phyloP scores from a whole-genome alignment of 2,329 filamentous ascomycete genomes.

The Neonectria magnoliae region DNA sequence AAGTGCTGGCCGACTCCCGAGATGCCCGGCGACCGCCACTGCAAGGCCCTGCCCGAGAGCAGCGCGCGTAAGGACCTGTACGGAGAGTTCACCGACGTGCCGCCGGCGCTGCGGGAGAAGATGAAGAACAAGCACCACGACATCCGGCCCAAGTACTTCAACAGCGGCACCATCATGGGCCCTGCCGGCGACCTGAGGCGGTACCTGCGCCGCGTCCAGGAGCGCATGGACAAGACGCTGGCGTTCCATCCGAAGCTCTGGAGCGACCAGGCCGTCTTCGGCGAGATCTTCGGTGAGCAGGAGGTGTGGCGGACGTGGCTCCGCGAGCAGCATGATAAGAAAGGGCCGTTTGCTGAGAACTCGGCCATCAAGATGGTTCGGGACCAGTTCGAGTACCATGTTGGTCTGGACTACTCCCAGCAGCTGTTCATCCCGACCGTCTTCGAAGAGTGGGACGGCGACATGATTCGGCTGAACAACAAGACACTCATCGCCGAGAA shows the following conservation, averaged over 20 bases:
- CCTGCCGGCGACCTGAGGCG: slow-evolving; percentile 35
- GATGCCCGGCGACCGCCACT: slow-evolving; percentile 27
- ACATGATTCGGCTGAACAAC: slow-evolving; percentile 28
- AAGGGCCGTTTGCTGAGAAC: background rate
- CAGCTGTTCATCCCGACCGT: slow-evolving; percentile 33
- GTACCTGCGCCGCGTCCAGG: slow-evolving; percentile 35
- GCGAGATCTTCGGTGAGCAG: slow-evolving; percentile 42
- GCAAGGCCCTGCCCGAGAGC: slow-evolving; percentile 32
- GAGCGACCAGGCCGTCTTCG: slow-evolving; percentile 44
- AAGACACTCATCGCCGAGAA: slow-evolving; percentile 11
- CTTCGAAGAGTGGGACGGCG: slow-evolving; percentile 33
- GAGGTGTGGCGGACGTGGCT: slow-evolving; percentile 32
- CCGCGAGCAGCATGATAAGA: background rate
- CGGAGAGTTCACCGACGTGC: slow-evolving; percentile 28
- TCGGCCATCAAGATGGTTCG: slow-evolving; percentile 1
- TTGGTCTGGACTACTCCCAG: slow-evolving; percentile 35
- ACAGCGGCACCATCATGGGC: slow-evolving; percentile 43
- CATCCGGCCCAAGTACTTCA: slow-evolving; percentile 39
- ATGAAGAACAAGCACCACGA: slow-evolving; percentile 6
- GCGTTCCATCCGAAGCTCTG: slow-evolving; percentile 17
- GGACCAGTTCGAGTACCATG: slow-evolving; percentile 32
- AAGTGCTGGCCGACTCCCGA: slow-evolving; percentile 30
- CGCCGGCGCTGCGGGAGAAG: background rate
- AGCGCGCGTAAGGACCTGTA: slow-evolving; percentile 30
- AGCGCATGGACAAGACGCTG: slow-evolving; percentile 30